Conservation (phyloP, 345 rosid species). For the Stellera chamaejasme region DNA sequence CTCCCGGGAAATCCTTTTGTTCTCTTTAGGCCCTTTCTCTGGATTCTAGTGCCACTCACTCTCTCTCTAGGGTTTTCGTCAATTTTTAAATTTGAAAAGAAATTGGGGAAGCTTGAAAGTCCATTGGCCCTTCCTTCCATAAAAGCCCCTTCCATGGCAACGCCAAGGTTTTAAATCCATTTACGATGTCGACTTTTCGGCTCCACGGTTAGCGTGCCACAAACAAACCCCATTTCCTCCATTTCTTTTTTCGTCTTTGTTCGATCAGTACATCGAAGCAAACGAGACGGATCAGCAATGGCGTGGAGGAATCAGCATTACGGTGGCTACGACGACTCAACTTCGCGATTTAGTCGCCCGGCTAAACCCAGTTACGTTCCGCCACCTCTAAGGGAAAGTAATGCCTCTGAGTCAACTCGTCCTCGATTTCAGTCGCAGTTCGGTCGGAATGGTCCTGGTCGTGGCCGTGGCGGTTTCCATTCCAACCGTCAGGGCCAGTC, state of each 20-base stretch:
- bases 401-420: slow-evolving; percentile 6
- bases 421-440: slow-evolving; percentile 8
- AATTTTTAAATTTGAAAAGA: too few species aligned
- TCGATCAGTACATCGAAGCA: neutral
- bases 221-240: neutral
- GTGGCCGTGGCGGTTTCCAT: slow-evolving; percentile 15
- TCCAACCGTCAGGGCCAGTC: slow-evolving; percentile 1
- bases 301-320: too few species aligned
- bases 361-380: slow-evolving; percentile 23
- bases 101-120: too few species aligned
- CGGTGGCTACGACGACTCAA: neutral
- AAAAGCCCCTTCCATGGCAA: too few species aligned
- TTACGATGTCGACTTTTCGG: neutral
- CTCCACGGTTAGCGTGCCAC: neutral
- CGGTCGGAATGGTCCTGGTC: neutral
- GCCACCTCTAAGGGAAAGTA: slow-evolving; percentile 17
- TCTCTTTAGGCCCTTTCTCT: neutral
- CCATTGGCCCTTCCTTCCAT: too few species aligned
- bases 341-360: slow-evolving; percentile 16
- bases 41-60: neutral
- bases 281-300: neutral
- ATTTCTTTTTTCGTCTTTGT: neutral
- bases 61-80: too few species aligned
- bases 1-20: slow-evolving; percentile 11
- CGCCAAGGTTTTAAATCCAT: neutral